phyloP scores from a whole-genome alignment of 345 rosid species.

The Populus pruinosa region DNA sequence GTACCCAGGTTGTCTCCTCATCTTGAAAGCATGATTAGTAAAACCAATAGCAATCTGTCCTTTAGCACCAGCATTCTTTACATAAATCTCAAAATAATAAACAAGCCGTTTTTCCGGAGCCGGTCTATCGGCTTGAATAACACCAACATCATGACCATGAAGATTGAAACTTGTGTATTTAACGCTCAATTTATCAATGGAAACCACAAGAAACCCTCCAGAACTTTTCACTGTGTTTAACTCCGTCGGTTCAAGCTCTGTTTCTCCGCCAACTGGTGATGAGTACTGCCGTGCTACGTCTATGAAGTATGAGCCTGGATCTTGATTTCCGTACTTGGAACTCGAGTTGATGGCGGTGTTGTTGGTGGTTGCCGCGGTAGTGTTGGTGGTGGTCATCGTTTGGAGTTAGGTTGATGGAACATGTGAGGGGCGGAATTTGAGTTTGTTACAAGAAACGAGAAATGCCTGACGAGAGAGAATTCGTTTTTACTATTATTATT shows the following conservation, averaged over 20 bases:
- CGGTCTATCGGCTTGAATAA: conserved; percentile 74
- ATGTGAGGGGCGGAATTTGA: not conserved
- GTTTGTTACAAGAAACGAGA: not conserved
- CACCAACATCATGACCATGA: conserved; percentile 89
- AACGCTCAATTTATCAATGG: conserved; percentile 73
- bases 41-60: conserved; percentile 86
- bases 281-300: not conserved
- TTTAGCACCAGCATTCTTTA: conserved; percentile 66
- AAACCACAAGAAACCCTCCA: conserved; percentile 74
- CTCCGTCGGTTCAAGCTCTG: conserved; percentile 28
- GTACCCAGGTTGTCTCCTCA: conserved; percentile 94
- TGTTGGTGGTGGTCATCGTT: not conserved
- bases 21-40: conserved; percentile 67
- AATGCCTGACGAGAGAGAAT: not conserved
- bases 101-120: conserved; percentile 69
- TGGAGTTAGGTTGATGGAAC: not conserved
- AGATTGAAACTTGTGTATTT: conserved; percentile 58
- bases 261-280: not conserved
- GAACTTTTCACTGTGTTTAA: conserved; percentile 84
- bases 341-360: not conserved
- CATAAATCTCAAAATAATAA: conserved; percentile 91
- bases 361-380: not conserved
- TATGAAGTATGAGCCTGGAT: not conserved
- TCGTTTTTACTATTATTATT: too few species aligned
- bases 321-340: not conserved